Conservation (phyloP, 1,284 basidiomycete genomes). For the Cryptococcus jaspeensis region DNA sequence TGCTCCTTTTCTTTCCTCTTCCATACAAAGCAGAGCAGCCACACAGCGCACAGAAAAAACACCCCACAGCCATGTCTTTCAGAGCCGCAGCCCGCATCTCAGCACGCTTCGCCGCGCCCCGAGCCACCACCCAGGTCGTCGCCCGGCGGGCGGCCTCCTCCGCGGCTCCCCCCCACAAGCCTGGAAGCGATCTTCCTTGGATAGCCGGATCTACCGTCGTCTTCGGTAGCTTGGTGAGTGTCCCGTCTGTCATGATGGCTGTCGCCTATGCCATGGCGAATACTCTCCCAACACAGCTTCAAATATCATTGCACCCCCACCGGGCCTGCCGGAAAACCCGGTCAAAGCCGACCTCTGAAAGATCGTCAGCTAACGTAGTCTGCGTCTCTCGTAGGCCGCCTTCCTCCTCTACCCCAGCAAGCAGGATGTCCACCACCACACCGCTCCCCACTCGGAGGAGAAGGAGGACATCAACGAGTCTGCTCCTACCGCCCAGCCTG, state of each 20-base stretch:
- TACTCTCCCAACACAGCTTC: too few species aligned
- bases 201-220: slow-evolving; percentile 20
- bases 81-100: background rate
- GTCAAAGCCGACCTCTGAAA: background rate
- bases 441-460: slow-evolving; percentile 3
- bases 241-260: too few species aligned
- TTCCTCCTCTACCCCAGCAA: slow-evolving; percentile 22
- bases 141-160: slow-evolving; percentile 18
- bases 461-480: slow-evolving; percentile 15
- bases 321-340: background rate
- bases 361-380: background rate
- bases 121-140: slow-evolving; percentile 3
- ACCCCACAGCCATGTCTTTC: background rate
- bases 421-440: slow-evolving; percentile 11
- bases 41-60: too few species aligned
- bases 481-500: slow-evolving; percentile 12
- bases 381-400: slow-evolving; percentile 8
- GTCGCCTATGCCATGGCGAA: too few species aligned
- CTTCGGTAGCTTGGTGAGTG: slow-evolving; percentile 23
- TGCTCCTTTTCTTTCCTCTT: too few species aligned
- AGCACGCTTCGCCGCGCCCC: background rate
- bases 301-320: too few species aligned
- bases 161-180: background rate
- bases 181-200: slow-evolving; percentile 17
- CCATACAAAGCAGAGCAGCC: too few species aligned